Base-by-base conservation (phyloP, 2,329 filamentous ascomycete genomes). In the Pseudocercospora eumusae region DNA sequence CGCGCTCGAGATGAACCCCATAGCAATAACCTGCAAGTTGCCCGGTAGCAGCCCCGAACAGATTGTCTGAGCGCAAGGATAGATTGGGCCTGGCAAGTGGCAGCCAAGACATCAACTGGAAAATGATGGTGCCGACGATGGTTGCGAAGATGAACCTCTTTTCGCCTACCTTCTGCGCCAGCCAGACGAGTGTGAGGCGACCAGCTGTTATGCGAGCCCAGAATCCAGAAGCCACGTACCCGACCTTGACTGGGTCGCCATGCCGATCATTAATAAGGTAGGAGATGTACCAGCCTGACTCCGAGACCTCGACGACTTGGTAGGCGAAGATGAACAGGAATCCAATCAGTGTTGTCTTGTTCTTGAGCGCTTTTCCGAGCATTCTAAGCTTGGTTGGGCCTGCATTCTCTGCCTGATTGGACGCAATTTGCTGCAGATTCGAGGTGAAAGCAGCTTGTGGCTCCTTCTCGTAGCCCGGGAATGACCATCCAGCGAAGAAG, bases 241-340 rank as follows among this genome's bases (percentile, higher is more conserved):
- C 91, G 18, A 95, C 89, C 3, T 83, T 81, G 0, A 83, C 80
- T 6, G 90, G 89, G 68, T 89, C 82, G 13, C 90, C 91, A 60
- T 86, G 79, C 40, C 91, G 87, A 25, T 86, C 84, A 55, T 84
- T 83, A 75, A 95, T 92, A 42, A 96, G 79, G 78, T 93, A 96
- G 2, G 89, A 92, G 64, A 93, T 92, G 54, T 93, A 88, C 92
- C 91, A 96, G 57, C 91, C 91, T 0, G 88, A 91, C 66, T 93
- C 90, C 13, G 87, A 88, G 15, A 96, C 91, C 76, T 96, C 91
- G 36, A 89, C 88, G 33, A 91, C 91, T 75, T 95, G 90, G 75
- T 96, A 96, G 25, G 87, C 86, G 74, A 96, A 95, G 74, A 95
- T 90, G 79, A 95, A 95, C 9, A 91, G 75, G 0, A 91, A 88